Base-by-base conservation (phyloP, 345 rosid genomes). In the Linum usitatissimum region DNA sequence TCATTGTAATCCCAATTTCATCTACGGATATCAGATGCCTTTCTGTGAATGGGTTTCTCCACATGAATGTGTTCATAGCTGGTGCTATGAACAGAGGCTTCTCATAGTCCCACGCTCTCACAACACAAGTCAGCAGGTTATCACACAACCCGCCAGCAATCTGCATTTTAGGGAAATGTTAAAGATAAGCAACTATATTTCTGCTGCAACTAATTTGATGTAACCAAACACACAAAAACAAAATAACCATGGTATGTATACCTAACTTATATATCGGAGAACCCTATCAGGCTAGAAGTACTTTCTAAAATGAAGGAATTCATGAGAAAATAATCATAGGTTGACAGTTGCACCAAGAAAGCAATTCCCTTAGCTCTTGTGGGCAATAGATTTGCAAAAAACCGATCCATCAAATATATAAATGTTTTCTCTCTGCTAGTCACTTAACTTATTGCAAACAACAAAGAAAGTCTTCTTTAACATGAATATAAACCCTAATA, bases 91-190 rank as follows among this genome's bases (percentile, higher is more conserved):
- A 90, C 3, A 86, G 42, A 21, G 94, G 90, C 70, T 90, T 90
- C 77, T 64, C 75, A 71, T 90, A 84, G 73, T 87, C 97, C 97
- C 97, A 93, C 40, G 97, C 96, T 71, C 96, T 85, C 13, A 90
- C 83, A 9, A 93, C 70, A 61, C 99, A 87, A 21, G 96, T 93
- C 53, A 93, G 73, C 70, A 93, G 77, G 79, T 87, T 93, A 73
- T 90, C 99, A 70, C 97, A 83, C 23, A 90, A 73, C 18, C 99
- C 99, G 18, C 94, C 91, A 54, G 97, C 99, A 73, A 93, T 87
- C 99, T 93, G 69, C 58, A 80, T 18, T 48, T 45, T 53, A 55
- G 64, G 10, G 17, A 15, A 45, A 28, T 20, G 57, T 14, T 14
- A 30, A 55, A 19, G 9, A 18, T 39, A 10, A 45, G 0, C 12